Evolutionary conservation across 2,329 filamentous ascomycete genomes (phyloP), one percentile per base, ranked within the genome.

Genomic region (Clarireedia paspali): DNA sequence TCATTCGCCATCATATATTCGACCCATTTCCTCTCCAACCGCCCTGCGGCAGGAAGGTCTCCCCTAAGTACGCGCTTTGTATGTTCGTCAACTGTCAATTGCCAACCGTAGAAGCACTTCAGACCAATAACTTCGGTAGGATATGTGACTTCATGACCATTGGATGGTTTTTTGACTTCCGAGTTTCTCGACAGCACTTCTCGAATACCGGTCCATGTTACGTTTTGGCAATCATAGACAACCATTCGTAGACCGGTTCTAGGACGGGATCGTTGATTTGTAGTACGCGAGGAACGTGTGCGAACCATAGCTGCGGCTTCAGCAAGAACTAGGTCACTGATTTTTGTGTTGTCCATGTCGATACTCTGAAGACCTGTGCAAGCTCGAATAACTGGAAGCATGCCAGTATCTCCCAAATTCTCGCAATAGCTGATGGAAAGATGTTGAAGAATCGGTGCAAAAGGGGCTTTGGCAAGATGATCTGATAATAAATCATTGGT

Each of bases 81-180:
- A 71, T 97, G 92, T 70, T 96, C 91, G 63, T 96, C 88, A 4
- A 96, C 91, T 0, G 91, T 96, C 73, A 89, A 89, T 72, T 97
- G 92, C 82, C 89, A 96, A 44, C 88, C 90, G 70, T 95, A 95
- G 74, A 92, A 97, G 71, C 91, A 95, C 71, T 96, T 96, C 45
- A 97, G 78, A 5, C 84, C 78, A 58, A 97, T 90, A 56, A 95
- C 82, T 68, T 96, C 86, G 1, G 83, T 81, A 0, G 90, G 88
- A 64, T 85, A 91, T 1, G 65, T 64, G 2, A 59, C 56, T 14
- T 49, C 53, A 15, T 58, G 46, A 5, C 46, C n/a, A 17, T 53
- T 50, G 4, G 47, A 71, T 2, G 77, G 76, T 15, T 79, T 80
- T 30, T 79, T 81, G 46, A 89, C 77, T 65, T 91, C 87, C 10